phyloP scores from a whole-genome alignment of 495 filamentous ascomycete genomes.

The Daldinia loculata region DNA sequence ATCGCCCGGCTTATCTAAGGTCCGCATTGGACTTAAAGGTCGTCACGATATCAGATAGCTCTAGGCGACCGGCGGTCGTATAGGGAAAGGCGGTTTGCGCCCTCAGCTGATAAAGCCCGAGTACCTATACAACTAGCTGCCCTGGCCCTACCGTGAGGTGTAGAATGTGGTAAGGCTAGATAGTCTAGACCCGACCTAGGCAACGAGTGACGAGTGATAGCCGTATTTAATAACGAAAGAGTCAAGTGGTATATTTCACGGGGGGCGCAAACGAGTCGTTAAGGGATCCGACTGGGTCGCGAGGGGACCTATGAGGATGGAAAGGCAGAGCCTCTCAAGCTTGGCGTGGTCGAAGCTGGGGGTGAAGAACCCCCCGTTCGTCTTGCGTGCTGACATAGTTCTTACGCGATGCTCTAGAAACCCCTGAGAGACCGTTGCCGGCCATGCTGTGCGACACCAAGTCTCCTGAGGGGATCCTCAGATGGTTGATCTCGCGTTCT shows the following conservation, averaged over 20 bases:
- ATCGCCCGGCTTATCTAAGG: conserved; percentile 16
- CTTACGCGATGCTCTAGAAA: conserved; percentile 25
- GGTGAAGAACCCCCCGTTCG: conserved; percentile 8
- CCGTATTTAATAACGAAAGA: conserved; percentile 19
- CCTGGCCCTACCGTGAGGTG: conserved; percentile 19
- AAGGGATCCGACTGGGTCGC: conserved; percentile 42
- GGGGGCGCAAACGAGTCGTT: conserved; percentile 27
- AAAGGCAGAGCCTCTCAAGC: conserved; percentile 39
- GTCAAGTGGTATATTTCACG: conserved; percentile 27
- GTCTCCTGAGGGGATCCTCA: conserved; percentile 35
- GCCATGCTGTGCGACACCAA: conserved; percentile 34
- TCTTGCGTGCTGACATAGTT: conserved; percentile 36
- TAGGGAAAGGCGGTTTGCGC: conserved; percentile 12
- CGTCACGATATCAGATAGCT: conserved; percentile 1
- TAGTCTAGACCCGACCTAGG: conserved; percentile 27
- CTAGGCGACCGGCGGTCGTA: not conserved
- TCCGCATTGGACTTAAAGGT: not conserved
- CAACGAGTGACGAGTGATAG: conserved; percentile 16
- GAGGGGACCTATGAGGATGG: conserved; percentile 34
- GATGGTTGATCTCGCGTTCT: conserved; percentile 36
- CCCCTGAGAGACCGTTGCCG: conserved; percentile 31
- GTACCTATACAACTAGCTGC: conserved; percentile 8
- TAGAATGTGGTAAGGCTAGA: conserved; percentile 34
- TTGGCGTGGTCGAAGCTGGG: conserved; percentile 35
- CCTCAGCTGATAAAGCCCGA: not conserved